These are phyloP conservation scores for Betula pendula DNA, from an alignment of 306 rosid species.

Conservation along the genomic window DNA sequence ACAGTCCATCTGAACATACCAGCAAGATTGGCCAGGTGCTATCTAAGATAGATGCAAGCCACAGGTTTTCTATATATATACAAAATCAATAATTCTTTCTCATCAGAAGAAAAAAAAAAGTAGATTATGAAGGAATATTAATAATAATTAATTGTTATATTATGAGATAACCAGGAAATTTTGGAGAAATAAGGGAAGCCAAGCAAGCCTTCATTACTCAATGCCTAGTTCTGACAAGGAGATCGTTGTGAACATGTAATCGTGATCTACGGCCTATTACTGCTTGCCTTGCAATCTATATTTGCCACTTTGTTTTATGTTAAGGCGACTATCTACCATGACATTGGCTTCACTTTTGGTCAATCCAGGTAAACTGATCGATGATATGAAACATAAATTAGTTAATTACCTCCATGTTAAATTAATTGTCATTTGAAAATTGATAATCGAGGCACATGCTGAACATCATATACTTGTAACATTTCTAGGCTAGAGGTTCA, in stretches of 20 bases:
- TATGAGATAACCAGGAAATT: constrained; percentile 20
- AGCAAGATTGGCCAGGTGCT: too few relatives aligned
- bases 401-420: not conserved
- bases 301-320: constrained; percentile 39
- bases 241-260: constrained; percentile 52
- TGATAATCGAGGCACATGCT: not conserved
- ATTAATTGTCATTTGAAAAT: too few relatives aligned
- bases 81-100: too few relatives aligned
- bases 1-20: too few relatives aligned
- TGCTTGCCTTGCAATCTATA: constrained; percentile 48
- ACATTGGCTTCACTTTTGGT: constrained; percentile 35
- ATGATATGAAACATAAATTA: not conserved
- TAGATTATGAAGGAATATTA: not conserved
- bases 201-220: constrained; percentile 38
- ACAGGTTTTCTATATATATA: too few relatives aligned
- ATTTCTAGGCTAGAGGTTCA: constrained; percentile 56
- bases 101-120: not conserved
- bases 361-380: constrained; percentile 37
- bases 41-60: too few relatives aligned
- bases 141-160: not conserved
- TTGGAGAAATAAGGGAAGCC: constrained; percentile 31
- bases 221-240: constrained; percentile 40
- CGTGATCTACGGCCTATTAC: constrained; percentile 48
- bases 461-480: not conserved
- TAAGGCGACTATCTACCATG: constrained; percentile 39